These are phyloP conservation scores for Centaurea solstitialis DNA, from an alignment of 129 eudicot genomes.

Conservation along the genomic window DNA sequence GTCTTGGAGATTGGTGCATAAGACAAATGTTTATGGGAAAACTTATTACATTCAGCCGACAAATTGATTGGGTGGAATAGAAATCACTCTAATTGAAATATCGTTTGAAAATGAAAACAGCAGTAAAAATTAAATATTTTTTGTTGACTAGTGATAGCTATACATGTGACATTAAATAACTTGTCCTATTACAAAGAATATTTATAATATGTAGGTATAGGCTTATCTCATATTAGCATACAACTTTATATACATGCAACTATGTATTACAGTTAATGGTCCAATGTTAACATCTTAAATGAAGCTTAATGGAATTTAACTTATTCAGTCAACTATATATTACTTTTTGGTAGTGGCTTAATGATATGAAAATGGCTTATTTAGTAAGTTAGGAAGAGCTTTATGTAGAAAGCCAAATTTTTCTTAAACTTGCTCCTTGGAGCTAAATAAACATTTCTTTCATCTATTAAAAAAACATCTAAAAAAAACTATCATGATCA, in stretches of 20 bases:
- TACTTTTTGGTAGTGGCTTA: too few species aligned
- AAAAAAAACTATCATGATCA: too few species aligned
- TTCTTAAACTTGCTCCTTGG: too few species aligned
- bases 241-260: background rate
- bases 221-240: background rate
- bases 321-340: too few species aligned
- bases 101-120: background rate
- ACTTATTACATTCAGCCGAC: background rate
- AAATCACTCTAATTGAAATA: background rate
- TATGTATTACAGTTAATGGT: background rate
- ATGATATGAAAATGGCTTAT: too few species aligned
- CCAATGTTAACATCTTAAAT: too few species aligned
- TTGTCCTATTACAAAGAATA: background rate
- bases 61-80: background rate
- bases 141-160: background rate
- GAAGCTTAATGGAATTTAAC: too few species aligned
- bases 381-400: too few species aligned
- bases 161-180: background rate
- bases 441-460: too few species aligned
- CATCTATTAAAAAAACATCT: too few species aligned
- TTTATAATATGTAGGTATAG: background rate
- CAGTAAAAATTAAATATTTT: background rate
- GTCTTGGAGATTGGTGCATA: slow-evolving; percentile 9
- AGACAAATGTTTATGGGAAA: background rate
- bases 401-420: too few species aligned